These are phyloP conservation scores for Trypanosoma cruzi DNA, from an alignment of 208 protist species.

Conservation along the genomic window DNA sequence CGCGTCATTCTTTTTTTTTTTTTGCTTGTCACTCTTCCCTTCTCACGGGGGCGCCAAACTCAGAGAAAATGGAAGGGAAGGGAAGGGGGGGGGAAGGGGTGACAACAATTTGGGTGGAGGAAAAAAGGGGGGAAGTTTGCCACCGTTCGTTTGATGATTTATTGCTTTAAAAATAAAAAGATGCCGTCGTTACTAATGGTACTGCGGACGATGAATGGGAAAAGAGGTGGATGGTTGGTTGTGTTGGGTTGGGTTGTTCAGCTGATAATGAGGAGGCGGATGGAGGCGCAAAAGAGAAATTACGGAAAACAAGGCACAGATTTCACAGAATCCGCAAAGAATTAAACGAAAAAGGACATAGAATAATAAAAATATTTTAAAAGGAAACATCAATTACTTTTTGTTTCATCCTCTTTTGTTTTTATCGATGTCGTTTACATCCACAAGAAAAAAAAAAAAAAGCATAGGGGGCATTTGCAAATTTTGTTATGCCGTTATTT, in stretches of 20 bases:
- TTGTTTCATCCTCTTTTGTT: conserved; percentile 4
- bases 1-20: not conserved
- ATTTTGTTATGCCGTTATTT: not conserved
- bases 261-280: not conserved
- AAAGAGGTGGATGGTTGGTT: not conserved
- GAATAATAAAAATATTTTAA: not conserved
- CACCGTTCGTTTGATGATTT: too few relatives aligned
- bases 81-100: not conserved
- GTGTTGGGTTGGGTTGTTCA: not conserved
- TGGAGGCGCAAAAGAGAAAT: not conserved
- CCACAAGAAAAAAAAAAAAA: not conserved
- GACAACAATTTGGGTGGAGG: too few relatives aligned
- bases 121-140: too few relatives aligned
- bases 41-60: not conserved
- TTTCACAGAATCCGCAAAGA: not conserved
- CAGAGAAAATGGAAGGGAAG: not conserved
- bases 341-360: not conserved
- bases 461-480: not conserved
- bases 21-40: too few relatives aligned
- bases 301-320: not conserved
- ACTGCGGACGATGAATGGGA: too few relatives aligned
- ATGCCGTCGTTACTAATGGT: too few relatives aligned
- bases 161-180: too few relatives aligned
- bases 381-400: conserved; percentile 1
- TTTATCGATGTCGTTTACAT: not conserved